These are phyloP conservation scores for Fusarium sp. DNA, from an alignment of 2,329 filamentous ascomycete genomes.

Conservation along the genomic window DNA sequence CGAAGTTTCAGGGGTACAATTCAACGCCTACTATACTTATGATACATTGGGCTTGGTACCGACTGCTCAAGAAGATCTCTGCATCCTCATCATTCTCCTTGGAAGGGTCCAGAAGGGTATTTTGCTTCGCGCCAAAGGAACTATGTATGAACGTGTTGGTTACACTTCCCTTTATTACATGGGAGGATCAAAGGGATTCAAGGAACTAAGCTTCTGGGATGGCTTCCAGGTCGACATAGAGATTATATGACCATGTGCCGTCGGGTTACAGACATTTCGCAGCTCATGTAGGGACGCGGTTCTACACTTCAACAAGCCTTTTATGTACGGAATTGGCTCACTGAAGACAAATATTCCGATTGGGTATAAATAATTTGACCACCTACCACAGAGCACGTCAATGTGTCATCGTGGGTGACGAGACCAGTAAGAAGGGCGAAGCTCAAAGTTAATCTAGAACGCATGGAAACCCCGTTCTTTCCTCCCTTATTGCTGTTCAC, in stretches of 20 bases:
- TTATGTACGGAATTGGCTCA: neutral
- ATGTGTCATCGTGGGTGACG: too few species aligned
- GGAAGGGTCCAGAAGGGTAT: neutral
- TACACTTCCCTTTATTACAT: neutral
- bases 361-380: too few species aligned
- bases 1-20: neutral
- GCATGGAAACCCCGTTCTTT: too few species aligned
- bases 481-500: too few species aligned
- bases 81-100: neutral
- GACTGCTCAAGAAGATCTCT: neutral
- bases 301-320: neutral
- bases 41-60: neutral
- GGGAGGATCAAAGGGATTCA: neutral
- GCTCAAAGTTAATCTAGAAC: too few species aligned
- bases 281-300: fast-evolving
- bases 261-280: neutral
- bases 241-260: neutral
- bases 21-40: neutral
- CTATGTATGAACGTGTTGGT: neutral
- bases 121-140: neutral
- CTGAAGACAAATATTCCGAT: neutral
- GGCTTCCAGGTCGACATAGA: neutral
- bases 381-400: too few species aligned
- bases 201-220: neutral
- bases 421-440: too few species aligned